Base-by-base conservation (phyloP, 2,329 filamentous ascomycete genomes). In the Claviceps arundinis region DNA sequence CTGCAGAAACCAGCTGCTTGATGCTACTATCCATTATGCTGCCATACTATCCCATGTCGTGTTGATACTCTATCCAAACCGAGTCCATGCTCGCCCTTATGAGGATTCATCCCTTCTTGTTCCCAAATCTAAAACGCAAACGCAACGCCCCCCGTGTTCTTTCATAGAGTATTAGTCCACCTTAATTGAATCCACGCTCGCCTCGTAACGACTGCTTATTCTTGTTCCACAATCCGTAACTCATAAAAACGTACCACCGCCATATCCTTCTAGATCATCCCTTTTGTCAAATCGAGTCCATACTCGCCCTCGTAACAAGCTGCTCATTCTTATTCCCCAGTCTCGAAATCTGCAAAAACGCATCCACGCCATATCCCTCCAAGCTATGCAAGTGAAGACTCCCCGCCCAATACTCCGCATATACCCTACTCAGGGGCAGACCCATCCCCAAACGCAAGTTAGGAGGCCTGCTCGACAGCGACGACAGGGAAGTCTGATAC, bases 271-370 rank as follows among this genome's bases (percentile, higher is more conserved):
- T 22, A 17, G 16, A 17, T n/a, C 2, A 8, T 17, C 14, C 38
- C 7, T n/a, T 48, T 24, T n/a, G n/a, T 30, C 16, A 55, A 4
- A 90, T 78, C 19, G 85, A 84, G 67, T 90, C 86, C 75, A 90
- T 88, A 57, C 77, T 81, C 26, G 86, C 86, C 61, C 86, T 74
- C 30, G 81, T 89, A 2, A 78, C 89, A 56, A 98, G 74, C 67
- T 95, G 89, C 72, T 98, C 93, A 63, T 97, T 96, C 75, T 95
- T 96, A 67, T 98, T 98, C 19, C 93, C 93, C 53, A 98, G 74
- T 66, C 95, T 94, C 5, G 89, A 95, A 55, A 98, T 95, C 65
- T 97, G 90, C 56, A 98, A 70, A 63, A 98, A 98, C 0, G 87
- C 90, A 70, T 98, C 93, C 6, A 94, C 89, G 14, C 93, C 93